Evolutionary conservation across 352 stramenopile genomes (phyloP), one percentile per base, ranked within the genome.

Genomic region (Phytophthora fragariae): DNA sequence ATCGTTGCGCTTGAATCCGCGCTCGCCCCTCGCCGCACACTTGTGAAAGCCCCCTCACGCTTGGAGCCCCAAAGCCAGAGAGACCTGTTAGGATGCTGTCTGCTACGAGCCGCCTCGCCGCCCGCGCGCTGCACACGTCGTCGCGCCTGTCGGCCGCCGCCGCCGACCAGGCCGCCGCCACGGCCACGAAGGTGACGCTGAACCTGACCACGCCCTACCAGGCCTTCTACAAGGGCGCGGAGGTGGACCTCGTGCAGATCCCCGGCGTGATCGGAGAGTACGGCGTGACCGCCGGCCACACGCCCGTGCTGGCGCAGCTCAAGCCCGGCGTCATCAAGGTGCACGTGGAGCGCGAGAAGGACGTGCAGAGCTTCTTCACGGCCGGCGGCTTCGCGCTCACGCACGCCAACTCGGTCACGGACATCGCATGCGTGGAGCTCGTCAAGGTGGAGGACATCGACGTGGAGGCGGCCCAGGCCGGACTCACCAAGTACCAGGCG

Each of bases 391-490:
- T 99, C 73, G 95, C 98, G 44, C 83, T 99, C 68, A 99, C 97
- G 59, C 97, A 99, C 84, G 90, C 90, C 60, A 96, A 98, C 82
- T 99, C 95, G 62, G 84, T 94, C 54, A 99, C 97, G 55, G 98
- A 99, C 84, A 98, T 99, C 80, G 85, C 97, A 37, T 98, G 95
- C 79, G 96, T 98, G 54, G 97, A 99, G 82, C 93, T 98, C 61
- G 93, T 99, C 68, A 98, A 98, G 79, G 70, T 99, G 49, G 96
- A 99, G 73, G 98, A 99, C 79, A 90, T 99, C 65, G 98, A 99
- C 83, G 64, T 81, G 27, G 76, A 83, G 35, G 94, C 91, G 60
- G 93, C 98, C 19, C 84, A 96, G 68, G 88, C 88, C 24, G 92
- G 94, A 46, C 96, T 97, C 58, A 92, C 92, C 75, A 94, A 97